A percentile compares a stretch with the other conserved stretches of the same genome.
phyloP scores from a whole-genome alignment of 1,284 basidiomycete species.

The Trichosporon sp. region DNA sequence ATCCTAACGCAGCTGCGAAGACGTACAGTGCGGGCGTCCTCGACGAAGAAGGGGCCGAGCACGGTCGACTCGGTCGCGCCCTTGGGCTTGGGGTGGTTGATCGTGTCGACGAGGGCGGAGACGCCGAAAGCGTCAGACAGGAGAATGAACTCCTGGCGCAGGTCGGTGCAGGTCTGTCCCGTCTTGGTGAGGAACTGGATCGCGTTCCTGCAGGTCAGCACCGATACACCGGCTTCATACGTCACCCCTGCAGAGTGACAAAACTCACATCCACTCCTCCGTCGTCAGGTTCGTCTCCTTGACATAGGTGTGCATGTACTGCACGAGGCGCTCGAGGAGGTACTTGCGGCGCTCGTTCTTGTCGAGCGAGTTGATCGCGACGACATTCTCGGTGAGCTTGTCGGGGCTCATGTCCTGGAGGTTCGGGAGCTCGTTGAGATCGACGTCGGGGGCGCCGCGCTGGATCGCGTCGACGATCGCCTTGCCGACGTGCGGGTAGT shows the following conservation, averaged over 20 bases:
- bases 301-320: conserved; percentile 71
- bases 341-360: conserved; percentile 61
- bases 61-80: conserved; percentile 74
- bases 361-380: conserved; percentile 60
- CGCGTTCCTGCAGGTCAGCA: conserved; percentile 54
- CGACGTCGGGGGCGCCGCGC: conserved; percentile 33
- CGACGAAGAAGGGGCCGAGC: conserved; percentile 81
- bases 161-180: conserved; percentile 70
- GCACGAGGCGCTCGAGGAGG: conserved; percentile 61
- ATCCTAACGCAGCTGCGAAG: neutral
- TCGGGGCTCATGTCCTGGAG: conserved; percentile 57
- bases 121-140: conserved; percentile 77
- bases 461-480: conserved; percentile 33
- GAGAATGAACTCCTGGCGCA: conserved; percentile 81
- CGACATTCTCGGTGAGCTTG: conserved; percentile 64
- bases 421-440: conserved; percentile 59
- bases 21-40: conserved; percentile 62
- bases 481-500: conserved; percentile 35
- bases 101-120: conserved; percentile 72
- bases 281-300: conserved; percentile 73
- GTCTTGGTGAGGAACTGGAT: conserved; percentile 74
- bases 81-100: conserved; percentile 68
- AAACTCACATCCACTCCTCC: conserved; percentile 74
- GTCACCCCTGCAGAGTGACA: neutral
- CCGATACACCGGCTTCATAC: no score